A percentile compares a stretch with the other conserved stretches of the same genome.
These are phyloP conservation scores for Helminthosporium solani DNA, from an alignment of 2,329 filamentous ascomycete genomes.

Conservation along the genomic window DNA sequence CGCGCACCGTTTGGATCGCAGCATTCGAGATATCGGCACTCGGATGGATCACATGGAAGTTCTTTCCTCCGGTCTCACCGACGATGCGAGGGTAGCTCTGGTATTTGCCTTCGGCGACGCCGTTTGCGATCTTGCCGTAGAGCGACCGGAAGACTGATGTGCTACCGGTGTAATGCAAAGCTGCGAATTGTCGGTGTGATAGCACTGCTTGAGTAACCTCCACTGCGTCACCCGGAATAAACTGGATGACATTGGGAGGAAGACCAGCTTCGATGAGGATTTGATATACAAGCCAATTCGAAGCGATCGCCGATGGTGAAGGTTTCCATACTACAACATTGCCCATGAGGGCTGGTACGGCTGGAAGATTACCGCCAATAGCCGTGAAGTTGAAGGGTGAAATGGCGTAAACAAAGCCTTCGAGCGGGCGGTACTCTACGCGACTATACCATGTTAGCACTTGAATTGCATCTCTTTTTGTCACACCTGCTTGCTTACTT, in stretches of 20 bases:
- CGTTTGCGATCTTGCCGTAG: constrained; percentile 81
- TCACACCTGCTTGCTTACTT: constrained; percentile 61
- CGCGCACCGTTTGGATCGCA: constrained; percentile 77
- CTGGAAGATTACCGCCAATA: constrained; percentile 83
- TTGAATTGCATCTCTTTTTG: background rate
- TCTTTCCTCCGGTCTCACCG: constrained; percentile 90
- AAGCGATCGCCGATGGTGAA: constrained; percentile 84
- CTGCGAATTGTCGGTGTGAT: constrained; percentile 76
- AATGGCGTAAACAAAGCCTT: constrained; percentile 94
- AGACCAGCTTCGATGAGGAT: constrained; percentile 90
- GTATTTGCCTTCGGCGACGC: constrained; percentile 80
- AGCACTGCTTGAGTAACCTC: constrained; percentile 79
- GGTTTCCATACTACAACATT: constrained; percentile 98
- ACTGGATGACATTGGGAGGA: constrained; percentile 87
- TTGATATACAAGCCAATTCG: constrained; percentile 86
- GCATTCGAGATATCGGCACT: constrained; percentile 78
- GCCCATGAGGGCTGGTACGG: constrained; percentile 81
- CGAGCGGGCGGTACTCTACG: constrained; percentile 82
- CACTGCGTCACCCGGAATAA: constrained; percentile 83
- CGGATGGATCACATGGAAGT: constrained; percentile 81
- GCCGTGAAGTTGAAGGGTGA: constrained; percentile 97
- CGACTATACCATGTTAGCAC: constrained; percentile 51
- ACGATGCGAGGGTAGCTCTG: constrained; percentile 83
- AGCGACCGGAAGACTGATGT: constrained; percentile 87
- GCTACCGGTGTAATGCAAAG: constrained; percentile 93